phyloP scores from a whole-genome alignment of 1,284 basidiomycete species.

The Trichosporon sp. region DNA sequence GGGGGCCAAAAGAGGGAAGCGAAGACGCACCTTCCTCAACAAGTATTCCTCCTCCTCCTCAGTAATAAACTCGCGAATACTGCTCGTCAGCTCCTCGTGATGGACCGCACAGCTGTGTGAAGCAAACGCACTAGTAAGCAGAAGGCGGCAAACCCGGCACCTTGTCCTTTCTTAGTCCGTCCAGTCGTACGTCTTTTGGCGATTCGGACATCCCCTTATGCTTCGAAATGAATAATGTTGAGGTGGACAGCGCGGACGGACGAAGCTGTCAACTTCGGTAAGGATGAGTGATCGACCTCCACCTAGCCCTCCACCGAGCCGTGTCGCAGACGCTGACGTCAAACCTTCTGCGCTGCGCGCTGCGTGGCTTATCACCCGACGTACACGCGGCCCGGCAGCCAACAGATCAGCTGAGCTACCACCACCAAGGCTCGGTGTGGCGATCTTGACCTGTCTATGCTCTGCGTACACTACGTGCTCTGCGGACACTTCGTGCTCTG shows the following conservation, averaged over 20 bases:
- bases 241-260: background rate
- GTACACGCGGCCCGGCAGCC: too few species aligned
- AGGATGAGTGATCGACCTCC: background rate
- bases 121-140: conserved; percentile 30
- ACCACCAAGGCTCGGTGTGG: too few species aligned
- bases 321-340: background rate
- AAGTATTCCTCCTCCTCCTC: conserved; percentile 71
- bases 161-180: conserved; percentile 19
- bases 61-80: conserved; percentile 75
- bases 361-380: too few species aligned
- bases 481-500: too few species aligned
- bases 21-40: conserved; percentile 60
- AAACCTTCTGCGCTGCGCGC: too few species aligned
- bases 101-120: too few species aligned
- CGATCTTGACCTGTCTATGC: too few species aligned
- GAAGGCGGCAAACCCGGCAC: conserved; percentile 28
- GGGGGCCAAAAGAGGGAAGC: background rate
- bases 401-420: too few species aligned
- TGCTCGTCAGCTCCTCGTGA: conserved; percentile 34
- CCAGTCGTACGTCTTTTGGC: conserved; percentile 6
- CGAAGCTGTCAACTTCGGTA: too few species aligned
- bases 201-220: background rate
- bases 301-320: background rate
- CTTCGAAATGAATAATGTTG: background rate
- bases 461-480: too few species aligned